Evolutionary conservation across 2,329 filamentous ascomycete species (phyloP).

Genomic region (Myotisia sp.): DNA sequence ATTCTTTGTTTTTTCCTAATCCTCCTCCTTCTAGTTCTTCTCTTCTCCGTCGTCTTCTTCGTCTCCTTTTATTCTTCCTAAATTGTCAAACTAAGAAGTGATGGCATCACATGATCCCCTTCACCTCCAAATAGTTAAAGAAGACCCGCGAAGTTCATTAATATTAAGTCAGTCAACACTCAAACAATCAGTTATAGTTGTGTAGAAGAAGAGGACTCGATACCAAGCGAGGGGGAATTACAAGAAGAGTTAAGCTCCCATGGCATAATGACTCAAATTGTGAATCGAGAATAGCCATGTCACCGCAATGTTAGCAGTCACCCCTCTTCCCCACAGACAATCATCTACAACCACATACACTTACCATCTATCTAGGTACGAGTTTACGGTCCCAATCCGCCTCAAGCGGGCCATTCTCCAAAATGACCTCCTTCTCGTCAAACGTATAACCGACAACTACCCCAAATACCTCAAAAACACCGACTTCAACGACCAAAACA

Average conservation of each 20-base stretch:
- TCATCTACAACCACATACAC: conserved; percentile 3
- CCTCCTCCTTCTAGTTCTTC: neutral
- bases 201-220: too few relatives aligned
- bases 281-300: conserved; percentile 9
- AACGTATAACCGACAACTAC: conserved; percentile 61
- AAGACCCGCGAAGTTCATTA: neutral
- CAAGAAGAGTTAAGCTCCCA: too few relatives aligned
- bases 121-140: neutral
- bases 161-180: too few relatives aligned
- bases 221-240: too few relatives aligned
- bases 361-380: conserved; percentile 12
- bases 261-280: too few relatives aligned
- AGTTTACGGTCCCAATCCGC: conserved; percentile 46
- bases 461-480: conserved; percentile 63
- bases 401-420: conserved; percentile 68
- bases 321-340: neutral
- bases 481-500: conserved; percentile 59
- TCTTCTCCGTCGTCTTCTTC: neutral
- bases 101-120: neutral
- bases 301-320: conserved; percentile 5
- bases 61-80: too few relatives aligned
- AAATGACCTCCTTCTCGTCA: conserved; percentile 57
- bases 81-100: too few relatives aligned
- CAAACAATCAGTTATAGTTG: too few relatives aligned
- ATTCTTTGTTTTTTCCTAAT: conserved; percentile 20